phyloP scores from a whole-genome alignment of 768 basidiomycete species.

The Pleurotus giganteus region DNA sequence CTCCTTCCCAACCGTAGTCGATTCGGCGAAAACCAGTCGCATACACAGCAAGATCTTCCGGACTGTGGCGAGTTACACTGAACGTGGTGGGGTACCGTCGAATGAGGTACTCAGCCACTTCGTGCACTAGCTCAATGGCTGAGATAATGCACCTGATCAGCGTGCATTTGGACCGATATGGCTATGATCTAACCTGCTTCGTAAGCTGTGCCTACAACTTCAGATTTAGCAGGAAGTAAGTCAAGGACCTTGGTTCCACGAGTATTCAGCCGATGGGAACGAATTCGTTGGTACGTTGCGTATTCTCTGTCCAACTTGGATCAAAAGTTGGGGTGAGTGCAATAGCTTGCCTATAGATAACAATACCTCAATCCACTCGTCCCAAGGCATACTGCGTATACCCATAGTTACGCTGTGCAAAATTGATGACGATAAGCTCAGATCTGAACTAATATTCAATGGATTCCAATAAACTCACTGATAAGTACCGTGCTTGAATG shows the following conservation, averaged over 20 bases:
- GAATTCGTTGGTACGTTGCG: slow-evolving; percentile 52
- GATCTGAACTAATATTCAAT: not conserved
- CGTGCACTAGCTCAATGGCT: slow-evolving; percentile 69
- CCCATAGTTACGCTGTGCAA: slow-evolving; percentile 62
- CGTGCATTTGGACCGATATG: not conserved
- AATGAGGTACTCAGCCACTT: slow-evolving; percentile 64
- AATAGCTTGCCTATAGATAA: not conserved
- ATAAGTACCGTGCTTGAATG: slow-evolving; percentile 62
- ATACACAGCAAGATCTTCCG: slow-evolving; percentile 6
- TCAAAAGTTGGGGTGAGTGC: not conserved
- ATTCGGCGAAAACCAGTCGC: slow-evolving; percentile 3
- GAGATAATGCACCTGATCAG: not conserved
- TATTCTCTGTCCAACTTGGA: slow-evolving; percentile 60
- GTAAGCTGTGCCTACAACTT: slow-evolving; percentile 33
- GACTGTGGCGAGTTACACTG: slow-evolving; percentile 42
- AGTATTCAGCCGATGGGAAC: slow-evolving; percentile 50
- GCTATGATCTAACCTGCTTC: slow-evolving; percentile 32
- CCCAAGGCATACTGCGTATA: slow-evolving; percentile 64
- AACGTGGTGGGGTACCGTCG: slow-evolving; percentile 61
- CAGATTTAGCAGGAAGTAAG: slow-evolving; percentile 47
- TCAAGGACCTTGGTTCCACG: slow-evolving; percentile 47
- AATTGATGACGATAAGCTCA: not conserved
- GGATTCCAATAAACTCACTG: slow-evolving; percentile 41
- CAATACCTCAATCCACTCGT: slow-evolving; percentile 71
- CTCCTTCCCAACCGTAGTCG: slow-evolving; percentile 42